Percentiles rank a stretch among this genome's conserved stretches.
phyloP scores from a whole-genome alignment of 169 alveolate species.

The Plasmodium billcollinsi region DNA sequence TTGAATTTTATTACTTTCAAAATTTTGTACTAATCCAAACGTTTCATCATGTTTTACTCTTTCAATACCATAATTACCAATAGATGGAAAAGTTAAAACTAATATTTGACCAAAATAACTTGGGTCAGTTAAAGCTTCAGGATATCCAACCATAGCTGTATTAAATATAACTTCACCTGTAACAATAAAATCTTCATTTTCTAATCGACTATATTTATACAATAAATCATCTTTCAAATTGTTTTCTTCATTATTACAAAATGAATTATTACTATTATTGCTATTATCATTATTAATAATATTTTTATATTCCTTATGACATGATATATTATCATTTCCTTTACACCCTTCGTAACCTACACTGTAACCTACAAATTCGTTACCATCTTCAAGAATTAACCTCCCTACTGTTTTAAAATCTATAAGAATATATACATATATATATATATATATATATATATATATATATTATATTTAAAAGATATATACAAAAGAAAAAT shows the following conservation, averaged over 20 bases:
- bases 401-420: slow-evolving; percentile 72
- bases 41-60: slow-evolving; percentile 80
- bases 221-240: slow-evolving; percentile 34
- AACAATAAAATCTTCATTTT: slow-evolving; percentile 74
- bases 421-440: neutral
- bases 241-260: neutral
- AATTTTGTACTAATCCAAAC: slow-evolving; percentile 83
- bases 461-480: neutral
- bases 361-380: slow-evolving; percentile 67
- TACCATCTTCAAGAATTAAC: slow-evolving; percentile 65
- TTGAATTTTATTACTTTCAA: slow-evolving; percentile 86
- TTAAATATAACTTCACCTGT: slow-evolving; percentile 91
- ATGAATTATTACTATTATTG: neutral
- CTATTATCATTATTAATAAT: slow-evolving; percentile 13
- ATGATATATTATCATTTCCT: slow-evolving; percentile 7
- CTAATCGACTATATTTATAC: slow-evolving; percentile 36
- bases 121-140: slow-evolving; percentile 92
- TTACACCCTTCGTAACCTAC: slow-evolving; percentile 63
- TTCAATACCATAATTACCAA: slow-evolving; percentile 92
- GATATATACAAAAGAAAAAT: neutral
- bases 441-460: slow-evolving; percentile 4
- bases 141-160: slow-evolving; percentile 92
- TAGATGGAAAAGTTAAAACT: slow-evolving; percentile 88
- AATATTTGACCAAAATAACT: slow-evolving; percentile 91
- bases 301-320: neutral